A percentile compares a stretch with the other conserved stretches of the same genome.
These are phyloP conservation scores for Inosperma sp. DNA, from an alignment of 768 basidiomycete genomes.

Conservation along the genomic window DNA sequence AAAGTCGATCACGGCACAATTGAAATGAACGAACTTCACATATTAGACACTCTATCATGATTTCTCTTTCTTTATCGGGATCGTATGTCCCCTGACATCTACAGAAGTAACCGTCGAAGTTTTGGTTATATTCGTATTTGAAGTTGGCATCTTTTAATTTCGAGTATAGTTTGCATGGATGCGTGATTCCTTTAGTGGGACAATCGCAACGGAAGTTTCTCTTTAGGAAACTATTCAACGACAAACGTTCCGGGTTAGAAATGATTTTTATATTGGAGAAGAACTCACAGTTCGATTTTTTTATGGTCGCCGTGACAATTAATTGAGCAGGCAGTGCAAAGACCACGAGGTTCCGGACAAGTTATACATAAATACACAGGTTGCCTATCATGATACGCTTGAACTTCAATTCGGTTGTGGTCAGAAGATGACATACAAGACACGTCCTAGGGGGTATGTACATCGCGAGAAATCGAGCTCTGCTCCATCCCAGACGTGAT, in stretches of 20 bases:
- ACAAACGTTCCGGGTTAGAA: slow-evolving; percentile 12
- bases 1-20: background rate
- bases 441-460: slow-evolving; percentile 53
- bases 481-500: too few species aligned
- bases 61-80: slow-evolving; percentile 66
- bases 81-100: slow-evolving; percentile 71
- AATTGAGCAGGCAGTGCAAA: slow-evolving; percentile 81
- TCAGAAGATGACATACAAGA: slow-evolving; percentile 35
- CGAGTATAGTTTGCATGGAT: slow-evolving; percentile 61
- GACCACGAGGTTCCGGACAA: slow-evolving; percentile 60
- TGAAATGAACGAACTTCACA: slow-evolving; percentile 63
- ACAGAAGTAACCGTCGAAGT: slow-evolving; percentile 70
- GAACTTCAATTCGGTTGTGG: slow-evolving; percentile 11
- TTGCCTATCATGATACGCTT: too few species aligned
- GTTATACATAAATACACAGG: slow-evolving; percentile 79
- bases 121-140: slow-evolving; percentile 65
- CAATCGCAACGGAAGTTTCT: slow-evolving; percentile 82
- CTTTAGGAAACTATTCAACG: slow-evolving; percentile 61
- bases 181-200: slow-evolving; percentile 59
- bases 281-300: slow-evolving; percentile 66
- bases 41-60: slow-evolving; percentile 86
- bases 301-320: slow-evolving; percentile 86
- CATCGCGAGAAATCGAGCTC: slow-evolving; percentile 69
- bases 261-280: slow-evolving; percentile 1
- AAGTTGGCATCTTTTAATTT: slow-evolving; percentile 49